phyloP scores from a whole-genome alignment of 768 basidiomycete species.

The Trametopsis cervina region DNA sequence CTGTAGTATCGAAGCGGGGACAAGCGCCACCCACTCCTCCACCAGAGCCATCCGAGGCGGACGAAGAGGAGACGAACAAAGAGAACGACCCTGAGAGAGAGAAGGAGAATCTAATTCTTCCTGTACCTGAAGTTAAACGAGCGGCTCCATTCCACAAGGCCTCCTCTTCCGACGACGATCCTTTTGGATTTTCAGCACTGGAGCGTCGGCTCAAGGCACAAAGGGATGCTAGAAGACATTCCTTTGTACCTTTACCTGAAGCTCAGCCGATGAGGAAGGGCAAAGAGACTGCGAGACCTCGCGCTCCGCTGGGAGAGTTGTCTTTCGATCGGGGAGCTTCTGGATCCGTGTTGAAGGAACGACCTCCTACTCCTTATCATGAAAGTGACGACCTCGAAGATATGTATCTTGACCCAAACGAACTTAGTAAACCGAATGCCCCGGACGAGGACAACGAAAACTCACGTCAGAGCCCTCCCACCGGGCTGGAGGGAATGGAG shows the following conservation, averaged over 20 bases:
- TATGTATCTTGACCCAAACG: constrained; percentile 17
- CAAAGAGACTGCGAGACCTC: constrained; percentile 7
- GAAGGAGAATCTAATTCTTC: background rate
- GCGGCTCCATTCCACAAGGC: background rate
- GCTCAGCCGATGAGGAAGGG: constrained; percentile 4
- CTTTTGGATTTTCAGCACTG: constrained; percentile 23
- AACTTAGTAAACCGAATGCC: background rate
- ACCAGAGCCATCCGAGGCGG: constrained; percentile 1
- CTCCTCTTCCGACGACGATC: constrained; percentile 15
- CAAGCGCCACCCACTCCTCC: constrained; percentile 1
- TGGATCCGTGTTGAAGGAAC: constrained; percentile 3
- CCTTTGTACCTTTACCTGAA: background rate
- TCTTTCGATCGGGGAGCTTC: constrained; percentile 9
- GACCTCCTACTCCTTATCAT: constrained; percentile 18
- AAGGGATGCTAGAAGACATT: constrained; percentile 4
- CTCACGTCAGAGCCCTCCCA: constrained; percentile 8
- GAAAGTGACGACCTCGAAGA: constrained; percentile 20
- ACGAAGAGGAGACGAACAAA: background rate
- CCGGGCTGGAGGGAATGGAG: constrained; percentile 11
- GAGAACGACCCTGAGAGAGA: constrained; percentile 8
- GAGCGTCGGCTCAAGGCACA: constrained; percentile 20
- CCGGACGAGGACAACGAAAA: constrained; percentile 19
- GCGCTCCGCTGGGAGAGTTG: constrained; percentile 18
- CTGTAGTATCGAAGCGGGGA: background rate
- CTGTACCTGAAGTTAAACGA: background rate